Evolutionary conservation across 805 yeast species (phyloP), one percentile per base, ranked within the genome.

Genomic region (Wickerhamomyces rabaulensis): DNA sequence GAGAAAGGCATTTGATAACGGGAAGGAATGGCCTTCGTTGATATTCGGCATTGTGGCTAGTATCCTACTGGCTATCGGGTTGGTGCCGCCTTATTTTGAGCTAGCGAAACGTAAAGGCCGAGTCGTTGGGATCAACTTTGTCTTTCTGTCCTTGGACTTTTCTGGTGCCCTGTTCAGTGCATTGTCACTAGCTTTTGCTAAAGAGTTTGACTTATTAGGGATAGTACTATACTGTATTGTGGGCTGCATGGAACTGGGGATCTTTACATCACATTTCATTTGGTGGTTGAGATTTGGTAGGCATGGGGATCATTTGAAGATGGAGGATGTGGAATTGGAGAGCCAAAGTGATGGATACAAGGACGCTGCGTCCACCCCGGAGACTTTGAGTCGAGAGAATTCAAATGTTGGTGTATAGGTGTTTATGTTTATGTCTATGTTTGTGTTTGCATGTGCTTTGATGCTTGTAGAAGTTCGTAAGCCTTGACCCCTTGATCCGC

Each of bases 41-140:
- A 73, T 91, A 26, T 76, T 90, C 55, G 97, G 97, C 13, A 76
- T 87, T 25, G 51, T 88, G 16, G 96, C 97, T 0, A 79, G 94
- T 1, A 70, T 91, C 0, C 61, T 87, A 17, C 68, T 92, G 9
- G 94, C 86, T 0, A 60, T 76, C 3, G 98, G 98, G 0, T 71
- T 92, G 31, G 52, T 92, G 0, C 97, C 97, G 0, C 97, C 97
- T 5, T 92, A 91, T 62, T 81, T 80, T 55, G 97, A 92, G 62
- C 67, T 92, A 22, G 76, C 80, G 27, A 87, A 88, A 58, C 73
- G 96, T 52, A 64, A 78, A 43, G 97, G 97, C 2, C 68, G 85
- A 31, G 97, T 92, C 3, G 80, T 90, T 3, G 98, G 98, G 0
- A 84, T 92, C 58, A 90, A 90, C 61, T 90, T 92, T 58, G 54